Evolutionary conservation across 192 early-diverging fungal species (phyloP), one percentile per base, ranked within the genome.

Genomic region (Coemansia sp.): DNA sequence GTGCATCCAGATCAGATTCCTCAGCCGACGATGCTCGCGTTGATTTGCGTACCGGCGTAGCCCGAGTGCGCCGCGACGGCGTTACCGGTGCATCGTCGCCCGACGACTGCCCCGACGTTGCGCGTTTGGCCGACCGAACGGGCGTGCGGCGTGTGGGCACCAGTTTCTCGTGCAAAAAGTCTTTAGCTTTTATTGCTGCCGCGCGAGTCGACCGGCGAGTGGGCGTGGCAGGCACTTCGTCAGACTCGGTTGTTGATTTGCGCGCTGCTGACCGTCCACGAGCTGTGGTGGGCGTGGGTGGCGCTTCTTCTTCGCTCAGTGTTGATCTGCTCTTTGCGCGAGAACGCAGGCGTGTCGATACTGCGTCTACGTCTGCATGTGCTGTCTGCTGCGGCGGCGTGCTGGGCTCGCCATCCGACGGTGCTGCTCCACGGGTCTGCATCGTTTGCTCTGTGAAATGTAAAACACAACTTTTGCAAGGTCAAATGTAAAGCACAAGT

Each of bases 201-300:
- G 67, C 44, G 46, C 72, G 61, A 4, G 72, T 69, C 10, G 72
- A 74, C 44, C 72, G 55, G n/a, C 72, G 66, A 3, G 66, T 67
- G 6, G 72, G 72, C 26, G 72, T 74, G 12, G 53, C 52, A 21
- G 66, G 66, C 15, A 46, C 59, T 36, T 65, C 69, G 20, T 20
- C 36, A 9, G 20, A 51, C 4, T 10, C n/a, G 2, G 50, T 11
- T 5, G 65, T 22, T 34, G 59, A 40, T 59, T 60, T 56, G 48
- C 51, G 51, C 50, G 37, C 46, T 47, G 54, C 34, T n/a, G 57
- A 48, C 37, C 68, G 61, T 20, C 68, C 62, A 20, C 67, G 60
- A 1, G 37, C 60, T 11, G 37, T 70, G 15, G 68, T 59, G 11
- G 68, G 62, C 17, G 68, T 64, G 49, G 44, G 17, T 3, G 60